These are phyloP conservation scores for Mortierella sp. DNA, from an alignment of 371 early-diverging fungal species.

Conservation along the genomic window DNA sequence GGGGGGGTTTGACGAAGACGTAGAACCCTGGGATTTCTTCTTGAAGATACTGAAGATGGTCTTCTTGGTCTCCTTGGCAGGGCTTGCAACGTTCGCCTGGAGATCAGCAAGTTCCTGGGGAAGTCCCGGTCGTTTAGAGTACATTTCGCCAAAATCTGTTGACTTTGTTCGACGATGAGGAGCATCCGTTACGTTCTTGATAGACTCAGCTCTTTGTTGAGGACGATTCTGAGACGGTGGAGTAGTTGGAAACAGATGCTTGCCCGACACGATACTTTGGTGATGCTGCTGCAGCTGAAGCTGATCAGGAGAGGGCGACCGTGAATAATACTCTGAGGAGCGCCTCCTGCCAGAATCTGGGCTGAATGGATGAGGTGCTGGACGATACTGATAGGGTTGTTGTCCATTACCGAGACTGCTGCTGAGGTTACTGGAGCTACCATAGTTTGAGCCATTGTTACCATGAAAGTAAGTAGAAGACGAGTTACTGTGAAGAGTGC, in stretches of 20 bases:
- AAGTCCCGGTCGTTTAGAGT: slow-evolving; percentile 35
- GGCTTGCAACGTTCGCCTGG: slow-evolving; percentile 21
- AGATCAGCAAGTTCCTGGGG: slow-evolving; percentile 30
- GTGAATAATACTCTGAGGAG: slow-evolving; percentile 43
- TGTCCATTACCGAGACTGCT: slow-evolving; percentile 1
- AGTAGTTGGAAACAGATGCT: slow-evolving; percentile 18
- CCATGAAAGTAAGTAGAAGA: slow-evolving; percentile 12
- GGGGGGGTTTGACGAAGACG: slow-evolving; percentile 11
- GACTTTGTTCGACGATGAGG: slow-evolving; percentile 49
- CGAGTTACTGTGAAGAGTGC: slow-evolving; percentile 9
- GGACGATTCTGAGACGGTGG: slow-evolving; percentile 23
- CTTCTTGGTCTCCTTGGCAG: slow-evolving; percentile 50
- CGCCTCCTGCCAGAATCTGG: slow-evolving; percentile 37
- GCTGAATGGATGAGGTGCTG: slow-evolving; percentile 38
- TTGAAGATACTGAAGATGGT: slow-evolving; percentile 37
- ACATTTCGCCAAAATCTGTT: slow-evolving; percentile 47
- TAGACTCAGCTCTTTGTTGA: slow-evolving; percentile 21
- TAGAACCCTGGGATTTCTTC: slow-evolving; percentile 28
- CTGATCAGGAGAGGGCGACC: slow-evolving; percentile 41
- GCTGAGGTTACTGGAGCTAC: slow-evolving; percentile 14
- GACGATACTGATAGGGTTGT: slow-evolving; percentile 16
- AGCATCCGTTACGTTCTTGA: slow-evolving; percentile 14
- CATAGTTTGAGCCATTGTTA: slow-evolving; percentile 8
- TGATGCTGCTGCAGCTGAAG: slow-evolving; percentile 14
- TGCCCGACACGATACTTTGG: slow-evolving; percentile 10